Percentiles rank a stretch among this genome's conserved stretches.
Conservation (phyloP, 768 basidiomycete genomes). For the Lanmaoa rubissima region DNA sequence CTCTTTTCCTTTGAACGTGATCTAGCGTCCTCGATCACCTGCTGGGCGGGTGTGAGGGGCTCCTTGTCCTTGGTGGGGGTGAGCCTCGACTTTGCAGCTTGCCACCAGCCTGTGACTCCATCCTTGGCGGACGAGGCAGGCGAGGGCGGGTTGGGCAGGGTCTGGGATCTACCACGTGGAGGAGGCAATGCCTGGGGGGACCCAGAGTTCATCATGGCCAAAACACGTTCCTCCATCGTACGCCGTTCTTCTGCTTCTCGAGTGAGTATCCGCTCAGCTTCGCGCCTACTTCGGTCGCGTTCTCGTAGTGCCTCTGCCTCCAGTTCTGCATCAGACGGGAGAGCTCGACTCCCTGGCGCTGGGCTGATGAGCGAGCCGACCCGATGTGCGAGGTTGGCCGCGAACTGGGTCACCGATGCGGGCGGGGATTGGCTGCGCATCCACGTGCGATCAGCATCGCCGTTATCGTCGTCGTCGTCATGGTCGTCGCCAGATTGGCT, state of each 20-base stretch:
- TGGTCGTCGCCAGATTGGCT: conserved; percentile 44
- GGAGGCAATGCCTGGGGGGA: conserved; percentile 48
- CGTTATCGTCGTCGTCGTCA: conserved; percentile 37
- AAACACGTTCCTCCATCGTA: conserved; percentile 67
- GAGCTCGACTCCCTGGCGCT: conserved; percentile 41
- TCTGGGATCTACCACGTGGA: conserved; percentile 60
- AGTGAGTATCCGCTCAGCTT: conserved; percentile 75
- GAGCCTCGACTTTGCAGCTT: conserved; percentile 67
- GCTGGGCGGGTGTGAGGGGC: conserved; percentile 79
- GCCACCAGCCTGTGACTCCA: conserved; percentile 62
- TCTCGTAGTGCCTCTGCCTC: conserved; percentile 80
- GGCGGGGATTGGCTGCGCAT: conserved; percentile 48
- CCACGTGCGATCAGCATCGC: conserved; percentile 25
- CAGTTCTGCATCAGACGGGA: conserved; percentile 72
- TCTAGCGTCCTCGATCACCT: conserved; percentile 74
- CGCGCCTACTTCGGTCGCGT: conserved; percentile 69
- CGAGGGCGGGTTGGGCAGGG: conserved; percentile 55
- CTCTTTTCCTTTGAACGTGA: conserved; percentile 57
- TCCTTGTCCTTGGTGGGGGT: conserved; percentile 78
- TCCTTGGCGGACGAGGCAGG: conserved; percentile 67
- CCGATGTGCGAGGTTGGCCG: conserved; percentile 70
- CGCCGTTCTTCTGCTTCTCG: conserved; percentile 68
- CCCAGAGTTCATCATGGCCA: conserved; percentile 62
- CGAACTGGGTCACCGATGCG: conserved; percentile 71
- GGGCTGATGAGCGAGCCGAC: conserved; percentile 66